Evolutionary conservation across 2,329 filamentous ascomycete species (phyloP).

Genomic region (Bipolaris bicolor): DNA sequence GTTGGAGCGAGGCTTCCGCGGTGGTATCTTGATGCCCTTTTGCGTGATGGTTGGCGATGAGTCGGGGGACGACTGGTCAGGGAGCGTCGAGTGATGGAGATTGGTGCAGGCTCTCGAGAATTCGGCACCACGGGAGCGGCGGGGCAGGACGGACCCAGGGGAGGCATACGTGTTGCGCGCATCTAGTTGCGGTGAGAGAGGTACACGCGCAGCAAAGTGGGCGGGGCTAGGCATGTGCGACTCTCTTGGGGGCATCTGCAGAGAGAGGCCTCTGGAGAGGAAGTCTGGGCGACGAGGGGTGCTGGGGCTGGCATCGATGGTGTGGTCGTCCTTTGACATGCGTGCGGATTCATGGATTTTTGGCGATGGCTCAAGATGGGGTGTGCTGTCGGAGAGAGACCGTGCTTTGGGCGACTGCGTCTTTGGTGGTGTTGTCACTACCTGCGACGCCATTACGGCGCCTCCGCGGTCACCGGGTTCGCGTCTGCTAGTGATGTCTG

Average conservation of each 20-base stretch:
- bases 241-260: conserved; percentile 70
- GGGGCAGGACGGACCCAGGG: conserved; percentile 84
- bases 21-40: conserved; percentile 66
- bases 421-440: conserved; percentile 43
- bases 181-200: conserved; percentile 86
- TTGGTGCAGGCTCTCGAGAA: conserved; percentile 93
- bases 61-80: conserved; percentile 85
- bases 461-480: conserved; percentile 28
- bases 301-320: conserved; percentile 48
- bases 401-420: conserved; percentile 49
- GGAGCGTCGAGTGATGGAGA: conserved; percentile 92
- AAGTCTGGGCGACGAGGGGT: conserved; percentile 76
- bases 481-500: conserved; percentile 24
- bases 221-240: conserved; percentile 54
- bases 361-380: conserved; percentile 54
- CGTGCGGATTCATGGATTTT: conserved; percentile 51
- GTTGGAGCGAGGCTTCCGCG: conserved; percentile 54
- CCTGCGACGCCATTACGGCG: conserved; percentile 11
- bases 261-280: conserved; percentile 67
- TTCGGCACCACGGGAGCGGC: conserved; percentile 87
- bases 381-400: conserved; percentile 54
- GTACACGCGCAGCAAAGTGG: conserved; percentile 63
- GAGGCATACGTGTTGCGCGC: conserved; percentile 79
- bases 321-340: conserved; percentile 55
- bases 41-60: conserved; percentile 85